Base-by-base conservation (phyloP, 495 filamentous ascomycete species). In the Lindgomyces ingoldianus region DNA sequence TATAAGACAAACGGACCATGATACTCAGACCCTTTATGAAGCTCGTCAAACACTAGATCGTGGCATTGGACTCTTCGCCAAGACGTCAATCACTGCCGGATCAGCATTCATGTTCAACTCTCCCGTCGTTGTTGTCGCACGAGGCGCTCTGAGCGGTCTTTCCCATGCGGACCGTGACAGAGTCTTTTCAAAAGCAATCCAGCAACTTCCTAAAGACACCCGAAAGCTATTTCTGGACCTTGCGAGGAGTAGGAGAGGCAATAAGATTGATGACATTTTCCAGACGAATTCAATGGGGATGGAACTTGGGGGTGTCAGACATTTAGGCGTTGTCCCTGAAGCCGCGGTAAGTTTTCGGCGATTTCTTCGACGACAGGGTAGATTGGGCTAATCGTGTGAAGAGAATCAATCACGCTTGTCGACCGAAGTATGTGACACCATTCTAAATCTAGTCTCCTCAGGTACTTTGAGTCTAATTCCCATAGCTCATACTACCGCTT, bases 321-420 rank as follows among this genome's bases (percentile, higher is more conserved):
- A 69, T 52, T 48, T 69, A 14, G 60, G 24, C 1, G 44, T 69
- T 39, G 50, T 69, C 14, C 66, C 66, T n/a, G 66, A 69, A 30
- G 60, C 61, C 25, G 60, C 66, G 21, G 65, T 64, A 50, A 48
- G 64, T n/a, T n/a, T n/a, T n/a, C n/a, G n/a, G n/a, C n/a, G n/a
- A n/a, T n/a, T n/a, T n/a, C n/a, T n/a, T n/a, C n/a, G n/a, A n/a
- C n/a, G n/a, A n/a, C n/a, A n/a, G n/a, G n/a, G n/a, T n/a, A n/a
- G n/a, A n/a, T n/a, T n/a, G n/a, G n/a, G n/a, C n/a, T n/a, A n/a
- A n/a, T n/a, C n/a, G n/a, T n/a, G n/a, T n/a, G n/a, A n/a, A 68
- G 61, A 55, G 61, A 22, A 61, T 69, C 47, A 69, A 69, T 56
- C 66, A 69, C 27, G 60, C 55, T n/a, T 69, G 66, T 36, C 66